Evolutionary conservation across 2,329 filamentous ascomycete species (phyloP).

Genomic region (Nannizzia gypsea): DNA sequence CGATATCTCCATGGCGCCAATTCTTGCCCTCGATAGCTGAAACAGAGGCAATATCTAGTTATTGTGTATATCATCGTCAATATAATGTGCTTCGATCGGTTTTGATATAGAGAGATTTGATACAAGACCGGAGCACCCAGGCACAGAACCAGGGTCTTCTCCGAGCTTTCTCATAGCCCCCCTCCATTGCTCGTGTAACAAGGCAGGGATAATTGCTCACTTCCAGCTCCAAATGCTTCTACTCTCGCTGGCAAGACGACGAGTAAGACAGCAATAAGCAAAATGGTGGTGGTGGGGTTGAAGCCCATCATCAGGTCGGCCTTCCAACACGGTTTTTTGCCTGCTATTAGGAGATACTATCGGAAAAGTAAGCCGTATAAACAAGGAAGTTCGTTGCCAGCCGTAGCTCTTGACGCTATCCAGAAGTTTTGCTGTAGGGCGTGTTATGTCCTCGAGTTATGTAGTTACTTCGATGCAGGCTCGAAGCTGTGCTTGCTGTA

Average conservation of each 20-base stretch:
- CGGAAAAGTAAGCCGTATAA: not conserved
- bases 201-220: slow-evolving; percentile 8
- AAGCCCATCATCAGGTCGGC: not conserved
- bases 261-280: slow-evolving; percentile 5
- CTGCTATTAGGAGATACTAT: not conserved
- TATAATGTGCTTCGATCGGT: not conserved
- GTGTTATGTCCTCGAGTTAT: too few relatives aligned
- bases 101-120: not conserved
- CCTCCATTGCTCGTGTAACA: not conserved
- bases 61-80: not conserved
- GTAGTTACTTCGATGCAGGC: too few relatives aligned
- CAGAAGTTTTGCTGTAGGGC: too few relatives aligned
- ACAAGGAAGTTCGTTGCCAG: too few relatives aligned
- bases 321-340: not conserved
- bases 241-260: slow-evolving; percentile 8
- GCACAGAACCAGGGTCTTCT: too few relatives aligned
- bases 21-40: slow-evolving; percentile 41
- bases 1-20: slow-evolving; percentile 54
- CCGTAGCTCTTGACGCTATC: too few relatives aligned
- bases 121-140: too few relatives aligned
- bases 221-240: slow-evolving; percentile 13
- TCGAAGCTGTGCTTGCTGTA: too few relatives aligned
- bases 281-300: slow-evolving; percentile 1
- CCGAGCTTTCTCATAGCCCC: not conserved
- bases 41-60: slow-evolving; percentile 37